phyloP scores from a whole-genome alignment of 305 asterid species.

The Lippia alba region DNA sequence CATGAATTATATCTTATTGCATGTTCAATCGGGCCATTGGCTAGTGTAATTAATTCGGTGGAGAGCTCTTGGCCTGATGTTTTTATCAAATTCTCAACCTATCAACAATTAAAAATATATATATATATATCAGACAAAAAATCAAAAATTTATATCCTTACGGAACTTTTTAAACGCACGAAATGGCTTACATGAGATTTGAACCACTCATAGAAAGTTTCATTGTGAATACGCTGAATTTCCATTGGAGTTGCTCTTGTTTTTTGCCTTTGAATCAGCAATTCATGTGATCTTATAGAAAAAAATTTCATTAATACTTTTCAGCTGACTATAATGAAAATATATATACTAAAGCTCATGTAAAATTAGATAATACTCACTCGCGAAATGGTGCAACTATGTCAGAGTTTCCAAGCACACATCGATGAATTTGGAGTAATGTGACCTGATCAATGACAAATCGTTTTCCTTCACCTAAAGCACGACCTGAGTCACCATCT shows the following conservation, averaged over 20 bases:
- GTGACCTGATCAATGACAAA: background rate
- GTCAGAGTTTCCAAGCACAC: background rate
- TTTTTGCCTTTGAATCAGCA: background rate
- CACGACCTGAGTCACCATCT: background rate
- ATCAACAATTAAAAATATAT: background rate
- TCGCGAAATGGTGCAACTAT: background rate
- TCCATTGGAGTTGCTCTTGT: background rate
- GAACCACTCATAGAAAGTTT: conserved; percentile 7
- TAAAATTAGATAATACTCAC: background rate
- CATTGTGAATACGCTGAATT: background rate
- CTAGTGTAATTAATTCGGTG: background rate
- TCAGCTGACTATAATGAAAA: background rate
- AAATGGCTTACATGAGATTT: conserved; percentile 12
- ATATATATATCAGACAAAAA: background rate
- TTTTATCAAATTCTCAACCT: background rate
- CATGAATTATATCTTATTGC: background rate
- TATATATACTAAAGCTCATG: background rate
- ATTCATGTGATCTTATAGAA: background rate
- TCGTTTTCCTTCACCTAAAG: background rate
- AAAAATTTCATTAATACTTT: background rate
- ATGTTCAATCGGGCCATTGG: background rate
- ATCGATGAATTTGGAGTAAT: background rate
- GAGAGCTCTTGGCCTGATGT: background rate
- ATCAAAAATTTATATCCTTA: too few relatives aligned
- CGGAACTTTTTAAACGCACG: too few relatives aligned